phyloP scores from a whole-genome alignment of 1,139 yeast species.

The Sugiyamaella castrensis region DNA sequence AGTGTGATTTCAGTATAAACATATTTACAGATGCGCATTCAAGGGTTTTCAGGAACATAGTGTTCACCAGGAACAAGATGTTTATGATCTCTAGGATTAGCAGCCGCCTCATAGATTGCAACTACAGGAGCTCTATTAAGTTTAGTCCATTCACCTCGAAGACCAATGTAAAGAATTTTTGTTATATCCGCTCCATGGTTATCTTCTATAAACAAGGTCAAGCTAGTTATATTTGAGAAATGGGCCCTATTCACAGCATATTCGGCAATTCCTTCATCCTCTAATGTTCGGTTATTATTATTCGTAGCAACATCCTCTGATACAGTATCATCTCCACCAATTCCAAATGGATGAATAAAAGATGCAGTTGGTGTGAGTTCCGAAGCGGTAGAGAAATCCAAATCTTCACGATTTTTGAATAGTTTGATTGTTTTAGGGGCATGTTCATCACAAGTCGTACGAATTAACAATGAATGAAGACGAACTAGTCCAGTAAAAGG shows the following conservation, averaged over 20 bases:
- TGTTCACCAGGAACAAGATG: slow-evolving; percentile 42
- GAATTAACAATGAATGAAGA: slow-evolving; percentile 65
- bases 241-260: slow-evolving; percentile 73
- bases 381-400: slow-evolving; percentile 68
- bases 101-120: slow-evolving; percentile 82
- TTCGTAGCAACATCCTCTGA: slow-evolving; percentile 18
- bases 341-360: slow-evolving; percentile 60
- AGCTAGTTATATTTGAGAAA: slow-evolving; percentile 66
- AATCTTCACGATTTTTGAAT: slow-evolving; percentile 63
- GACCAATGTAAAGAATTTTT: slow-evolving; percentile 65
- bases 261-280: slow-evolving; percentile 65
- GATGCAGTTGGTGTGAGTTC: slow-evolving; percentile 51
- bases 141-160: slow-evolving; percentile 73
- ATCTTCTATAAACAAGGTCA: slow-evolving; percentile 65
- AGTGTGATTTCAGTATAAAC: too few species aligned
- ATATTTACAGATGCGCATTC: neutral
- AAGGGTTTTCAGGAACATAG: slow-evolving; percentile 17
- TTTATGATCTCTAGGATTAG: slow-evolving; percentile 88
- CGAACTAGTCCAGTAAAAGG: slow-evolving; percentile 80
- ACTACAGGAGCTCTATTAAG: slow-evolving; percentile 65
- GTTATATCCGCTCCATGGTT: slow-evolving; percentile 66
- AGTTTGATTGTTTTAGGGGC: slow-evolving; percentile 71
- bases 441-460: slow-evolving; percentile 57
- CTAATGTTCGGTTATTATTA: slow-evolving; percentile 25
- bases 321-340: slow-evolving; percentile 31